Base-by-base conservation (phyloP, 306 rosid genomes). In the Citrullus amarus region DNA sequence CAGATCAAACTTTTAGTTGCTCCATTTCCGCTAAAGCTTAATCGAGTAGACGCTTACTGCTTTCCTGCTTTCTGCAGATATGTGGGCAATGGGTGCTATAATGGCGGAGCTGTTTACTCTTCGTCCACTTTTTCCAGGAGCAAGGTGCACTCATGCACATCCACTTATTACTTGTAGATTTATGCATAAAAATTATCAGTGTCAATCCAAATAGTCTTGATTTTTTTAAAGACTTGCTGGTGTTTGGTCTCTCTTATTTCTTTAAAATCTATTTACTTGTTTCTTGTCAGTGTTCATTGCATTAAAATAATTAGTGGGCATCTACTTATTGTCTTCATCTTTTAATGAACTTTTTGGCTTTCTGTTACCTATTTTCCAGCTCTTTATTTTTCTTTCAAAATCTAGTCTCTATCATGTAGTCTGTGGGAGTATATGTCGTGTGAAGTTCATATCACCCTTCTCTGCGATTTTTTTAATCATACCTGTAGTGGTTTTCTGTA, bases 51-150 rank as follows among this genome's bases (percentile, higher is more conserved):
- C 61, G 20, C 77, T 53, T 41, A 48, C 8, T 39, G 38, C 15
- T n/a, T 54, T 32, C 14, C 8, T 75, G 8, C 30, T 18, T 3
- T 25, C 32, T 28, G 18, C 79, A 96, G 99, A 96, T 84, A 91
- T 96, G 98, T 96, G 99, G 99, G 99, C 99, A 72, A 96, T 96
- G 99, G 99, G 99, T 77, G 99, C 99, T 81, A 96, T 96, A 76
- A 91, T 96, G 93, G 93, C 98, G 5, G 99, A 96, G 86, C 86
- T 96, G 85, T 86, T 92, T 72, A 81, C 93, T 67, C 98, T 92
- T 32, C 97, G 98, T 62, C 99, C 99, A 76, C 91, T 96, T 54
- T 96, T 96, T 78, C 99, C 99, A 0, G 99, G 99, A 28, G 84
- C 76, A 65, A 96, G 98, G 99, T 96, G 89, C 60, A 36, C 30